phyloP scores from a whole-genome alignment of 495 filamentous ascomycete genomes.

The Aspergillus incahuasiensis region DNA sequence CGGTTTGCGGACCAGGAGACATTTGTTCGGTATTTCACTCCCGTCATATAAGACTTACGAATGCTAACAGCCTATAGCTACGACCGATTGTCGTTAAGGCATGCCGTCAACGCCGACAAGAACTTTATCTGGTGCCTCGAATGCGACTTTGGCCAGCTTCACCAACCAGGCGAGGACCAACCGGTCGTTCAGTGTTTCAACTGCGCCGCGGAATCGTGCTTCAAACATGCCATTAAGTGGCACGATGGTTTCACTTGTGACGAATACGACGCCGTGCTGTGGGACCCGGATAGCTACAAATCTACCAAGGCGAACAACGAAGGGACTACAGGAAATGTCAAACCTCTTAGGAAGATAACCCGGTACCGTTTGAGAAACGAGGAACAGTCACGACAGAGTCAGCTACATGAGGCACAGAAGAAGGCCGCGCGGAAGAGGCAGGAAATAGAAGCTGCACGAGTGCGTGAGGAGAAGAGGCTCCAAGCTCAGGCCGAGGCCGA shows the following conservation, averaged over 20 bases:
- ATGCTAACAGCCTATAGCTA: constrained; percentile 5
- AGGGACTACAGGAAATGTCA: not conserved
- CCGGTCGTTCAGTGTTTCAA: constrained; percentile 5
- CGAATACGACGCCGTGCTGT: constrained; percentile 12
- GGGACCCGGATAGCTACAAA: constrained; percentile 14
- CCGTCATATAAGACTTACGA: not conserved
- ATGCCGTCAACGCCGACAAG: constrained; percentile 8
- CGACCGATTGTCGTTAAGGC: constrained; percentile 7
- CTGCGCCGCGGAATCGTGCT: constrained; percentile 6
- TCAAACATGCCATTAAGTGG: constrained; percentile 15
- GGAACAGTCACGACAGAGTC: not conserved
- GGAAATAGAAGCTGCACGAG: constrained; percentile 3
- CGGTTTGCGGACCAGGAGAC: constrained; percentile 8
- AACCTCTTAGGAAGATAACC: not conserved
- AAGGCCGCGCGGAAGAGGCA: not conserved
- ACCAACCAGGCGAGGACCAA: constrained; percentile 1
- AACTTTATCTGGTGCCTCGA: constrained; percentile 16
- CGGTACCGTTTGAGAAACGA: not conserved
- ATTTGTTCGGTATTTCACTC: not conserved
- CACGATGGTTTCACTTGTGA: constrained; percentile 15
- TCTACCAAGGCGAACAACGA: not conserved
- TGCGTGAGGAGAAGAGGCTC: not conserved
- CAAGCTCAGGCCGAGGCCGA: not conserved
- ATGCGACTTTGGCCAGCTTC: constrained; percentile 12
- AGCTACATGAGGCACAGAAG: constrained; percentile 7